These are phyloP conservation scores for Rhododendron simsii DNA, from an alignment of 148 eudicot genomes.

Conservation along the genomic window DNA sequence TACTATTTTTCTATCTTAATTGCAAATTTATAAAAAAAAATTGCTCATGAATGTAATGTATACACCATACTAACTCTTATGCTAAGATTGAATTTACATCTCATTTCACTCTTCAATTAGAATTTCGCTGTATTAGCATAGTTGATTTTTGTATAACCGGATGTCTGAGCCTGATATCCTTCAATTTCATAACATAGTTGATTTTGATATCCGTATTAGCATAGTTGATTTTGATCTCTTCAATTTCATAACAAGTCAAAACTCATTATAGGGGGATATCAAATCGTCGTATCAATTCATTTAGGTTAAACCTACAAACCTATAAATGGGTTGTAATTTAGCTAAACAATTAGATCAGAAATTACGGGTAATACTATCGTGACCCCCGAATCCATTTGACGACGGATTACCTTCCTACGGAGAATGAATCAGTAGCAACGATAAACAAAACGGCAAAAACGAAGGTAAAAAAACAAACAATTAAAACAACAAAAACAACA, in stretches of 20 bases:
- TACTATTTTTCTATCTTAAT: too few species aligned
- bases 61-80: too few species aligned
- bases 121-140: too few species aligned
- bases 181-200: too few species aligned
- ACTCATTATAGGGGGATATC: background rate
- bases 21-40: too few species aligned
- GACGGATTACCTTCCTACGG: background rate
- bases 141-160: too few species aligned
- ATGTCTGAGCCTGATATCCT: background rate
- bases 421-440: background rate
- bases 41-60: too few species aligned
- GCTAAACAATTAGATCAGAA: background rate
- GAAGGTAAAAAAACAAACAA: background rate
- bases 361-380: background rate
- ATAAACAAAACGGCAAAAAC: background rate
- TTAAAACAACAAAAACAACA: background rate
- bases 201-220: background rate
- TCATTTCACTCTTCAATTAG: too few species aligned
- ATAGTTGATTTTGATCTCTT: background rate
- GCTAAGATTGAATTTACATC: too few species aligned
- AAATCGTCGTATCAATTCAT: background rate
- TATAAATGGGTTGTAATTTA: background rate
- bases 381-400: background rate
- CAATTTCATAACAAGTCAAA: background rate
- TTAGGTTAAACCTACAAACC: background rate